phyloP scores from a whole-genome alignment of 169 alveolate species.

The Cryptosporidium sp. region DNA sequence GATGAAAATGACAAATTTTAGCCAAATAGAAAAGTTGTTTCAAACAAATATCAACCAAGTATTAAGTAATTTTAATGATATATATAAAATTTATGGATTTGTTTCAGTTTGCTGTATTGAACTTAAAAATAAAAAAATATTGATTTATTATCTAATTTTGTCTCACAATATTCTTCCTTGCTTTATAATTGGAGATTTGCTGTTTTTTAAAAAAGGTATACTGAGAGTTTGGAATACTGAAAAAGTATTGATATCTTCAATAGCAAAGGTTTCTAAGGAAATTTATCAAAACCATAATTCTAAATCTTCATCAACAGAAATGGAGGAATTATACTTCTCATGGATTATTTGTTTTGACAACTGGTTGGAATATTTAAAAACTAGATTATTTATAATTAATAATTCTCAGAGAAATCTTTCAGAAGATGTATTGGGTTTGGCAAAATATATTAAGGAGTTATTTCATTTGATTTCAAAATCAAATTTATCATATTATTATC shows the following conservation, averaged over 20 bases:
- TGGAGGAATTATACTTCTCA: slow-evolving; percentile 10
- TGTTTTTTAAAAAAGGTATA: neutral
- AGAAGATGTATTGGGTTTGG: slow-evolving; percentile 14
- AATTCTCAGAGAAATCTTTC: neutral
- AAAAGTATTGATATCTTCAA: slow-evolving; percentile 57
- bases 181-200: slow-evolving; percentile 57
- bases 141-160: neutral
- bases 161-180: slow-evolving; percentile 45
- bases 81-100: slow-evolving; percentile 32
- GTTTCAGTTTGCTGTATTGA: slow-evolving; percentile 30
- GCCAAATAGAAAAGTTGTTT: neutral
- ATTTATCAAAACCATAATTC: neutral
- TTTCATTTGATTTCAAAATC: slow-evolving; percentile 38
- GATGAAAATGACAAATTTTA: neutral
- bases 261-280: slow-evolving; percentile 16
- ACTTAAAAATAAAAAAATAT: neutral
- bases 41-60: neutral
- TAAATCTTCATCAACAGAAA: neutral
- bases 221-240: slow-evolving; percentile 49
- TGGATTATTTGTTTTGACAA: slow-evolving; percentile 34
- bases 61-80: slow-evolving; percentile 8
- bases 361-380: slow-evolving; percentile 31
- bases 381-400: slow-evolving; percentile 10
- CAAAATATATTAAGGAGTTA: slow-evolving; percentile 3
- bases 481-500: neutral